These are phyloP conservation scores for Austroboletus novae-zelandiae DNA, from an alignment of 1,284 basidiomycete species.

Conservation along the genomic window DNA sequence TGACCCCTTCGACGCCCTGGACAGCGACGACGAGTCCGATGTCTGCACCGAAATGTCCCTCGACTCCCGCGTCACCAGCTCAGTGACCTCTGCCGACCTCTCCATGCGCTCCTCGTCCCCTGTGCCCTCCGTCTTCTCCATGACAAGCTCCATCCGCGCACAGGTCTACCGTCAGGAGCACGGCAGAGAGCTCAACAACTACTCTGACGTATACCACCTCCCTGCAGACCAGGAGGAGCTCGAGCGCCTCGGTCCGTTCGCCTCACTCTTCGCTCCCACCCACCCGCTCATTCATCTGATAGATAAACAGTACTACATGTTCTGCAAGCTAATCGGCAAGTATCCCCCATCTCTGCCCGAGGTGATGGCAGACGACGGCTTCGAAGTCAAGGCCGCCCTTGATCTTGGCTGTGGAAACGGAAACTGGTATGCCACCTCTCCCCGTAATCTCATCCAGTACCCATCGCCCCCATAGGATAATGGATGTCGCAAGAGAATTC, in stretches of 20 bases:
- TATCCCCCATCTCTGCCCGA: constrained; percentile 57
- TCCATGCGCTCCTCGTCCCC: constrained; percentile 65
- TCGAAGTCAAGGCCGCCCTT: constrained; percentile 59
- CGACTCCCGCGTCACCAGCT: constrained; percentile 41
- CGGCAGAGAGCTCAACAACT: constrained; percentile 69
- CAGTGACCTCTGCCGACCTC: constrained; percentile 47
- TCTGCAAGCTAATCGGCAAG: constrained; percentile 61
- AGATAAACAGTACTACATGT: constrained; percentile 69
- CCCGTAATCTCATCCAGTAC: constrained; percentile 5
- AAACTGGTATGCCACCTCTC: constrained; percentile 51
- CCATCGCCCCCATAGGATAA: constrained; percentile 51
- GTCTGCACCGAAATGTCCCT: constrained; percentile 36
- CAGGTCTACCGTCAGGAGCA: constrained; percentile 62
- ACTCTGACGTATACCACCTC: constrained; percentile 72
- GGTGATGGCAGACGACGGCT: constrained; percentile 56
- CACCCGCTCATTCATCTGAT: constrained; percentile 15
- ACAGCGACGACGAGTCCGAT: constrained; percentile 30
- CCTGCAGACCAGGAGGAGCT: constrained; percentile 76
- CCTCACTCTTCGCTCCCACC: neutral
- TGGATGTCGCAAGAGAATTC: constrained; percentile 69
- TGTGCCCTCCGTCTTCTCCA: constrained; percentile 61
- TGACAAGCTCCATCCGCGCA: constrained; percentile 60
- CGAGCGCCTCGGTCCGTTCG: constrained; percentile 56
- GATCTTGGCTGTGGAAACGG: constrained; percentile 80
- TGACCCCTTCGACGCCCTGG: constrained; percentile 32